phyloP scores from a whole-genome alignment of 2,329 filamentous ascomycete genomes.

The Trichothecium sympodiale region DNA sequence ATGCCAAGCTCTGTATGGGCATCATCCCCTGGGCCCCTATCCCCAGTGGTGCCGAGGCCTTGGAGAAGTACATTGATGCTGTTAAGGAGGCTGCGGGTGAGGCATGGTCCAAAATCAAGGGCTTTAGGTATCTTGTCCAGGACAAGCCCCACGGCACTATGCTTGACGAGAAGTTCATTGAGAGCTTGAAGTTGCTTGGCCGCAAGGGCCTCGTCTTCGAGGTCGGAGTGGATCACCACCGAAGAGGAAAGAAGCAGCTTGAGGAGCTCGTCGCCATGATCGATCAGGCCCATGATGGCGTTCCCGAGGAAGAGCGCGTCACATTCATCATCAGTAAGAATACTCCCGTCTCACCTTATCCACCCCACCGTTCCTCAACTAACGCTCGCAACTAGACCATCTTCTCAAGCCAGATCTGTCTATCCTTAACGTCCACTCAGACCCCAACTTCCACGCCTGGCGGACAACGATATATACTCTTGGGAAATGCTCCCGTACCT shows the following conservation, averaged over 20 bases:
- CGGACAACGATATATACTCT: constrained; percentile 56
- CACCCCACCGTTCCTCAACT: not conserved
- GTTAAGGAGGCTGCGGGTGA: constrained; percentile 52
- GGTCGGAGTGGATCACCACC: constrained; percentile 69
- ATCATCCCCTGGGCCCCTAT: constrained; percentile 83
- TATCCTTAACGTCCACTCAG: constrained; percentile 43
- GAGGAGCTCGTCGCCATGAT: constrained; percentile 63
- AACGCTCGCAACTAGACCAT: constrained; percentile 48
- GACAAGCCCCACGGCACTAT: constrained; percentile 59
- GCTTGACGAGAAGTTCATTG: constrained; percentile 52
- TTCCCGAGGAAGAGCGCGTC: constrained; percentile 47
- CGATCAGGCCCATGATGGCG: constrained; percentile 50
- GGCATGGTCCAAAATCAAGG: constrained; percentile 58
- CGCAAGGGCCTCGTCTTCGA: constrained; percentile 62
- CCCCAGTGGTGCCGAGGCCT: constrained; percentile 45
- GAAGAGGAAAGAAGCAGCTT: constrained; percentile 63
- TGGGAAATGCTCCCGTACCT: constrained; percentile 53
- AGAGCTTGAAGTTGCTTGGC: constrained; percentile 53
- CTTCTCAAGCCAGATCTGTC: constrained; percentile 77
- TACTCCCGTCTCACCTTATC: constrained; percentile 7
- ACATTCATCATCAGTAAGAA: constrained; percentile 58
- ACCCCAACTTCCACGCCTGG: constrained; percentile 58
- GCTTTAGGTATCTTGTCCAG: constrained; percentile 76
- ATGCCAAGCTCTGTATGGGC: constrained; percentile 47
- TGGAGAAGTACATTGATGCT: constrained; percentile 54